These are phyloP conservation scores for Monilinia vaccinii-corymbosi DNA, from an alignment of 2,329 filamentous ascomycete genomes.

Conservation along the genomic window DNA sequence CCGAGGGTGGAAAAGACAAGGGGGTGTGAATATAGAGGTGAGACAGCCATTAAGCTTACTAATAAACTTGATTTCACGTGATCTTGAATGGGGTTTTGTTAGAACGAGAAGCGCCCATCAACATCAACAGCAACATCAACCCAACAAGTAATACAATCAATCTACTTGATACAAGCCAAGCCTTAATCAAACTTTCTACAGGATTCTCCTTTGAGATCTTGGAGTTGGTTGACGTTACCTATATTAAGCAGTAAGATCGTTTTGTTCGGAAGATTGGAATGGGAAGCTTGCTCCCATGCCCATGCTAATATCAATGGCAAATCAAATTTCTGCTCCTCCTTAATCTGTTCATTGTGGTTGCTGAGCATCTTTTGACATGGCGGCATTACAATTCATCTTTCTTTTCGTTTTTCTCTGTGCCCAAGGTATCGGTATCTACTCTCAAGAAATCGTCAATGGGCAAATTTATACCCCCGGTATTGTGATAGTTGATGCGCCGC, in stretches of 20 bases:
- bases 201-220: not conserved
- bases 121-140: not conserved
- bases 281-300: constrained; percentile 4
- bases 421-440: constrained; percentile 15
- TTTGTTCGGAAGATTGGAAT: not conserved
- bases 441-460: constrained; percentile 51
- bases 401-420: constrained; percentile 15
- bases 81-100: not conserved
- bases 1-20: not conserved
- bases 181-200: constrained; percentile 5
- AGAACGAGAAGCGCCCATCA: not conserved
- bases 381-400: constrained; percentile 13
- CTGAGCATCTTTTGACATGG: constrained; percentile 2
- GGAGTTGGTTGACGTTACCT: not conserved
- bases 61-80: not conserved
- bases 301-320: constrained; percentile 7
- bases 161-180: constrained; percentile 18
- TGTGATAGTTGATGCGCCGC: constrained; percentile 56
- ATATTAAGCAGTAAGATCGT: not conserved
- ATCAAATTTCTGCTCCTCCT: not conserved
- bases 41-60: not conserved
- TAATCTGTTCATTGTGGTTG: not conserved
- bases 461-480: constrained; percentile 63
- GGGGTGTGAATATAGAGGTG: not conserved
- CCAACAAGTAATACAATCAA: not conserved